Evolutionary conservation across 2,329 filamentous ascomycete species (phyloP), one percentile per base, ranked within the genome.

Genomic region (Penicillium paneum): DNA sequence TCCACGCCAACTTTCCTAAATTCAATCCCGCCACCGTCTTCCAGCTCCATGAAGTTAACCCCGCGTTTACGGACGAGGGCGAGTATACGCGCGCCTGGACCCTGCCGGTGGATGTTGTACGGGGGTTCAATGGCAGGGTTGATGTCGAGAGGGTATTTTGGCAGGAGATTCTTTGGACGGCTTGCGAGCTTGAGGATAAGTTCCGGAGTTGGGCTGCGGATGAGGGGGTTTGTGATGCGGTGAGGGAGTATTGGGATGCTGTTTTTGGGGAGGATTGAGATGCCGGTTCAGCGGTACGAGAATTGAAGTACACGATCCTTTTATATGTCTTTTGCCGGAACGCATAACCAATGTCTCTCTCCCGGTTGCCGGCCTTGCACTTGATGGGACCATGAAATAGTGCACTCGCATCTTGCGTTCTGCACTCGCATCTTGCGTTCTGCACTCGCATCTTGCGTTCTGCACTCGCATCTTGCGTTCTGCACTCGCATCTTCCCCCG

Each of bases 1-100:
- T 75, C n/a, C 73, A 75, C 47, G 70, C 69, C 32, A 74, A 75
- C 50, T 67, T 72, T 44, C 72, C 72, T 21, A 76, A 76, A 57
- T 71, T 75, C 44, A 72, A 74, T 54, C 71, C 73, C 0, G 68
- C 66, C 4, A 71, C 68, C 4, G 61, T 76, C 13, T 74, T 75
- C 35, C 62, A 64, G 1, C 44, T 49, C 11, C 65, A 63, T 48
- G 62, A 55, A 34, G 68, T 64, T 13, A 70, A 64, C 44, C 67
- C 61, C 4, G 63, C 65, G 0, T 64, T 66, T 38, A 61, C 66
- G n/a, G 60, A 64, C 32, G 64, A 71, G 38, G 71, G 69, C 3
- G 64, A 50, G 0, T 70, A 66, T 50, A 66, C 70, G 24, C 61
- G 70, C 48, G 60, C 70, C n/a, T 69, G 68, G 71, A 70, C 65